Evolutionary conservation across 257 asterid species (phyloP).

Genomic region (Fraxinus pennsylvanica): DNA sequence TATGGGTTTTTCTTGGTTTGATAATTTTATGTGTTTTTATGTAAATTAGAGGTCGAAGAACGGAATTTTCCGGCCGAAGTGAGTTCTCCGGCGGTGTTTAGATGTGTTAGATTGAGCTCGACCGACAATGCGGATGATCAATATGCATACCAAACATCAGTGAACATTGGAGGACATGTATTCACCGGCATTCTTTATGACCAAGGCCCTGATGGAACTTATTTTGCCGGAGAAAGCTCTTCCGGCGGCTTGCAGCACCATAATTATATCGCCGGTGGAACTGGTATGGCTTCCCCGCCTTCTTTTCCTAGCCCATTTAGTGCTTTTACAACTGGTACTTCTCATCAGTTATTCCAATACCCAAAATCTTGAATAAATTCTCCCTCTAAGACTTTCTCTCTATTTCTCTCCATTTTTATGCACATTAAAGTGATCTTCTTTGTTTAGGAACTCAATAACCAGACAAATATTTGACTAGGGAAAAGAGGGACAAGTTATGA

Average conservation of each 20-base stretch:
- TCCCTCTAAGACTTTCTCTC: neutral
- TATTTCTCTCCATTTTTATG: neutral
- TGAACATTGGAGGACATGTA: conserved; percentile 67
- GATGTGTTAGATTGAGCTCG: conserved; percentile 72
- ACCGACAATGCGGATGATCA: conserved; percentile 69
- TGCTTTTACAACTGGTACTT: conserved; percentile 38
- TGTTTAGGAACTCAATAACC: neutral
- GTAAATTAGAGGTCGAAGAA: conserved; percentile 42
- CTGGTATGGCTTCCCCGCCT: conserved; percentile 26
- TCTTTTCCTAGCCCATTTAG: conserved; percentile 38
- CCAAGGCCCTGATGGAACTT: conserved; percentile 49
- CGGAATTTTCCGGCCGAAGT: conserved; percentile 67
- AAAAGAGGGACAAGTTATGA: neutral
- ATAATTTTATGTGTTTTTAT: neutral
- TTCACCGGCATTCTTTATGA: conserved; percentile 81
- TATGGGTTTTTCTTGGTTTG: conserved; percentile 4
- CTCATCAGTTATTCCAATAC: conserved; percentile 48
- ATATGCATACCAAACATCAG: conserved; percentile 74
- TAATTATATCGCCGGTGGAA: conserved; percentile 10
- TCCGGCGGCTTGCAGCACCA: conserved; percentile 34
- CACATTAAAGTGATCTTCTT: neutral
- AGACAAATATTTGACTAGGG: neutral
- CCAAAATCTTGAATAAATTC: conserved; percentile 42
- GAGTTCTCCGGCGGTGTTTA: conserved; percentile 64
- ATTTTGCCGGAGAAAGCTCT: conserved; percentile 44